phyloP scores from a whole-genome alignment of 495 filamentous ascomycete species.

The Podospora tetraspora region DNA sequence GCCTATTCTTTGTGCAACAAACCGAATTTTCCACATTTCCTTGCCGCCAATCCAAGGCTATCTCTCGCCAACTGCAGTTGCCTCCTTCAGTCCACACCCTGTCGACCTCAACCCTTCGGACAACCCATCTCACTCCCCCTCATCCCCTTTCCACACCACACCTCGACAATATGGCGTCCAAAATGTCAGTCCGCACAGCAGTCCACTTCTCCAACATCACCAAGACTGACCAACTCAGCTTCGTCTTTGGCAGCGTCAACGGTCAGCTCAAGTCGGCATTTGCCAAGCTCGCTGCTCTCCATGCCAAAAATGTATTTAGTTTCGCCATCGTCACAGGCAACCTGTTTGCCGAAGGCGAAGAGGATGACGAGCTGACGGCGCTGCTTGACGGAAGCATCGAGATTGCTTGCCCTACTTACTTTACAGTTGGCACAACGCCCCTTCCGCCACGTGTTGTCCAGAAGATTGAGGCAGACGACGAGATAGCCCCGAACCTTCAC shows the following conservation, averaged over 20 bases:
- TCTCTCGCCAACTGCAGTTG: background rate
- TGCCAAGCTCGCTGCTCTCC: constrained; percentile 68
- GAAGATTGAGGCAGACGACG: constrained; percentile 64
- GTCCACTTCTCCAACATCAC: constrained; percentile 11
- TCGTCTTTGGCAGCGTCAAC: constrained; percentile 74
- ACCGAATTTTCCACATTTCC: background rate
- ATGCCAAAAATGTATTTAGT: constrained; percentile 78
- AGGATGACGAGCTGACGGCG: constrained; percentile 53
- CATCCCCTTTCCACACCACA: background rate
- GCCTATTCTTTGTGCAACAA: background rate
- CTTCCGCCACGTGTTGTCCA: constrained; percentile 65
- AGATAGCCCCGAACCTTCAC: constrained; percentile 81
- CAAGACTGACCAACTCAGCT: constrained; percentile 48
- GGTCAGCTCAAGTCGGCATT: constrained; percentile 70
- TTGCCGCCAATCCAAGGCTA: background rate
- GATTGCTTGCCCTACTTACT: constrained; percentile 80
- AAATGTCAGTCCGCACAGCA: constrained; percentile 26
- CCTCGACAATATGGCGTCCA: constrained; percentile 23
- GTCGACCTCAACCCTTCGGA: background rate
- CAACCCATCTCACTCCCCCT: background rate
- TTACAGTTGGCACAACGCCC: constrained; percentile 63
- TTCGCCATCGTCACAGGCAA: constrained; percentile 81
- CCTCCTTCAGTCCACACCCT: background rate
- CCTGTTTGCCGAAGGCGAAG: constrained; percentile 59
- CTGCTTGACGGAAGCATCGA: constrained; percentile 65